Evolutionary conservation across 164 flowering plant genomes (phyloP).

Genomic region (Brasenia schreberi): DNA sequence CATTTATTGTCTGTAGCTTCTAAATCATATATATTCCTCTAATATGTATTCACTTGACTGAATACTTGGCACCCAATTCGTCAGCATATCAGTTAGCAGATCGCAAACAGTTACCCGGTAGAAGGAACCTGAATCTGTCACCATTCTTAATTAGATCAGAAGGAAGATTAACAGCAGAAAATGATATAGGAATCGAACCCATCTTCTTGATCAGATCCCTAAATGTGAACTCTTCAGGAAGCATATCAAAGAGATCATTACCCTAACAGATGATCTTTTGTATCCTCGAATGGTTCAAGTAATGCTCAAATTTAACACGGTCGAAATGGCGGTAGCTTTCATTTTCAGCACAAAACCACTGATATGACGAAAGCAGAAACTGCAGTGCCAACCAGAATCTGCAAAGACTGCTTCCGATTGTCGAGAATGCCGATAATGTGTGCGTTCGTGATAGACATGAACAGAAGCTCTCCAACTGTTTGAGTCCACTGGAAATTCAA

Average conservation of each 20-base stretch:
- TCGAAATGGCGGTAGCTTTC: slow-evolving; percentile 46
- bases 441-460: slow-evolving; percentile 17
- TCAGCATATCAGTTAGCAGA: neutral
- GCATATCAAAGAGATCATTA: slow-evolving; percentile 33
- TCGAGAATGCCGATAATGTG: slow-evolving; percentile 24
- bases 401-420: slow-evolving; percentile 24
- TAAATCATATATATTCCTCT: too few species aligned
- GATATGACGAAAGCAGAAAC: slow-evolving; percentile 30
- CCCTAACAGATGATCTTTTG: slow-evolving; percentile 29
- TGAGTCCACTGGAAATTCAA: slow-evolving; percentile 35
- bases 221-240: slow-evolving; percentile 37
- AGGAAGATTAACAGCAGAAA: slow-evolving; percentile 34
- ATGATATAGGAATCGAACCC: slow-evolving; percentile 26
- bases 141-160: slow-evolving; percentile 30
- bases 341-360: slow-evolving; percentile 32
- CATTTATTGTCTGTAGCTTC: too few species aligned
- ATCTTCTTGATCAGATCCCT: slow-evolving; percentile 28
- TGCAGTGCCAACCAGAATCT: slow-evolving; percentile 44
- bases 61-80: too few species aligned
- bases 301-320: slow-evolving; percentile 19
- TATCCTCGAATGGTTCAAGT: slow-evolving; percentile 20
- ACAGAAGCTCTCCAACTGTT: slow-evolving; percentile 31
- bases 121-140: slow-evolving; percentile 30
- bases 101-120: slow-evolving; percentile 30
- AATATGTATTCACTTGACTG: too few species aligned